Evolutionary conservation across 495 filamentous ascomycete species (phyloP), one percentile per base, ranked within the genome.

Genomic region (Xylaria bambusicola): DNA sequence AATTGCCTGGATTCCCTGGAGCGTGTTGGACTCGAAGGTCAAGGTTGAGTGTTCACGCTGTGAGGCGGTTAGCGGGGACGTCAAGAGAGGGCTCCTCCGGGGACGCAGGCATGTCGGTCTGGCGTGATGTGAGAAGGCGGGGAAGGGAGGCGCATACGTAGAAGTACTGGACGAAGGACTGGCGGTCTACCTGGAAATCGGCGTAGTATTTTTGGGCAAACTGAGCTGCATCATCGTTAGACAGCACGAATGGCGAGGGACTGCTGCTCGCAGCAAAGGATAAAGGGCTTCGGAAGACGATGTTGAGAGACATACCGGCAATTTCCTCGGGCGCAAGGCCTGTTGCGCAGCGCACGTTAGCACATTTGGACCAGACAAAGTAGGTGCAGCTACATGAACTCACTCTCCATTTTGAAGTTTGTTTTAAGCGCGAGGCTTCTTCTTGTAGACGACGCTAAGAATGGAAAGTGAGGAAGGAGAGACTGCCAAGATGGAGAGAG

Each of bases 21-120:
- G 58, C 13, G 85, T 79, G 27, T 65, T 51, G 33, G 76, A 83
- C 82, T 98, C 90, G 70, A 97, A 98, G 24, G 93, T 98, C 80
- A 98, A 80, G 88, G 95, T 95, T 41, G 94, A 98, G 42, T 87
- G 70, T 1, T 87, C 83, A 58, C 91, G 86, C 93, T 98, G 52
- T 71, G 56, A 17, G 47, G 24, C 41, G 47, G 10, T 56, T 38
- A 55, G 31, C 45, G 44, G 10, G 33, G 8, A 26, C 23, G 56
- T 21, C n/a, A n/a, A 21, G 38, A 62, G 35, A 49, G 42, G 6
- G 27, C 18, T 8, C 3, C 36, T 38, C 24, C n/a, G 20, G 36
- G 23, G 18, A 13, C 52, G n/a, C 20, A 56, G 33, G 41, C 38
- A 21, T 26, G 18, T 38, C 6, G 8, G 36, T 38, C 36, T 15